A percentile compares a stretch with the other conserved stretches of the same genome.
These are phyloP conservation scores for Fusarium chaquense DNA, from an alignment of 2,329 filamentous ascomycete genomes.

Conservation along the genomic window DNA sequence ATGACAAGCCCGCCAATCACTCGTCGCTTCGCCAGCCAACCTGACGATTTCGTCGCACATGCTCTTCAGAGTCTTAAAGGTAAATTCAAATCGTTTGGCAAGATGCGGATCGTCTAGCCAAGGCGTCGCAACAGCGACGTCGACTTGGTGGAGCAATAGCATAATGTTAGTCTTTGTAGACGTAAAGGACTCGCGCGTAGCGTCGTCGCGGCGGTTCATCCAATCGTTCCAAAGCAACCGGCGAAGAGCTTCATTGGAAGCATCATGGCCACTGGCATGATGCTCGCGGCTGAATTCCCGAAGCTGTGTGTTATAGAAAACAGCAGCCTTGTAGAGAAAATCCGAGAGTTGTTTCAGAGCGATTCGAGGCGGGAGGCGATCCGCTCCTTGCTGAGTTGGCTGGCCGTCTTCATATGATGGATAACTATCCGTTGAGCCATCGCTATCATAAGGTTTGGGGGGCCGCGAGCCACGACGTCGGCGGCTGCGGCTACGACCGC, in stretches of 20 bases:
- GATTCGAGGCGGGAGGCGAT: conserved; percentile 33
- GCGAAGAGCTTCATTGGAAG: conserved; percentile 19
- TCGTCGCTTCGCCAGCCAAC: conserved; percentile 20
- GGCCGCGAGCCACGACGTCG: conserved; percentile 22
- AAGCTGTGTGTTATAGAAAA: conserved; percentile 30
- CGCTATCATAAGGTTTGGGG: conserved; percentile 9
- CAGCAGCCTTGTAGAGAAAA: conserved; percentile 9
- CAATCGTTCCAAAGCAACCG: conserved; percentile 33
- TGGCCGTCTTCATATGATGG: conserved; percentile 8
- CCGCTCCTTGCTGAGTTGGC: neutral
- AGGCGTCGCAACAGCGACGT: conserved; percentile 14
- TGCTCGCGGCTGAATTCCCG: conserved; percentile 20
- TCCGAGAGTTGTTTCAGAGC: conserved; percentile 35
- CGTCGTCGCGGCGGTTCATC: conserved; percentile 8
- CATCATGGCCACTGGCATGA: conserved; percentile 12
- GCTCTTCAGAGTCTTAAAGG: conserved; percentile 3
- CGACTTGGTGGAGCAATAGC: conserved; percentile 21
- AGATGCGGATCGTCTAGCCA: conserved; percentile 21
- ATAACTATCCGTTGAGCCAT: conserved; percentile 10
- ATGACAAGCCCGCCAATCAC: conserved; percentile 33
- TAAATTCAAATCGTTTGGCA: conserved; percentile 20
- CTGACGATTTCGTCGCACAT: conserved; percentile 23
- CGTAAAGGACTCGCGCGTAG: conserved; percentile 17
- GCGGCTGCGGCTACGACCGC: conserved; percentile 1
- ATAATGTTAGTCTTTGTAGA: conserved; percentile 26